phyloP scores from a whole-genome alignment of 2,329 filamentous ascomycete genomes.

The Ascochyta clinopodiicola region DNA sequence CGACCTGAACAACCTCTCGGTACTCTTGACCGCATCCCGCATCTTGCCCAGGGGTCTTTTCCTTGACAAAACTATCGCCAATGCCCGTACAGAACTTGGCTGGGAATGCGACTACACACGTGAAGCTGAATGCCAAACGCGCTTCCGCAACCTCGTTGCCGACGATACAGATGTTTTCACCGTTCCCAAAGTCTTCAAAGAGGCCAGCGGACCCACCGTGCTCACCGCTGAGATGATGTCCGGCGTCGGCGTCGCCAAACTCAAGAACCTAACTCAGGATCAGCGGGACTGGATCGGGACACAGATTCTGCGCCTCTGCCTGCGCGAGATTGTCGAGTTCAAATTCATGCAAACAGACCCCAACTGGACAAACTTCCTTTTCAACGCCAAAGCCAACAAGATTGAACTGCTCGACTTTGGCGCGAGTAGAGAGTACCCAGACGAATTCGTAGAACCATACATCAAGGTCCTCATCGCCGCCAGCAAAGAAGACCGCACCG shows the following conservation, averaged over 20 bases:
- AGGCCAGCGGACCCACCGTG: constrained; percentile 85
- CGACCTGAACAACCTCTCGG: constrained; percentile 89
- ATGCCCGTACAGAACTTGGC: constrained; percentile 86
- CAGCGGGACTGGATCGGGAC: constrained; percentile 97
- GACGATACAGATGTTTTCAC: constrained; percentile 76
- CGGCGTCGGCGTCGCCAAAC: constrained; percentile 83
- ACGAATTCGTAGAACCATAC: constrained; percentile 80
- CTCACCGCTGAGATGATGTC: constrained; percentile 93
- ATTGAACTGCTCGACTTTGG: constrained; percentile 96
- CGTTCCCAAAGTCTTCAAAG: constrained; percentile 77
- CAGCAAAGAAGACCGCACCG: constrained; percentile 69
- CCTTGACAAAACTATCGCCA: constrained; percentile 95
- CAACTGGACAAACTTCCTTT: constrained; percentile 99
- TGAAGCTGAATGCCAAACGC: constrained; percentile 80
- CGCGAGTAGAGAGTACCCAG: constrained; percentile 84
- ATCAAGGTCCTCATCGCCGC: constrained; percentile 81
- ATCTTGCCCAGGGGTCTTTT: constrained; percentile 91
- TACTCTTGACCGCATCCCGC: constrained; percentile 88
- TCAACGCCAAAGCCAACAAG: constrained; percentile 72
- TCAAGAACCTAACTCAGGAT: constrained; percentile 75
- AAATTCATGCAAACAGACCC: constrained; percentile 99
- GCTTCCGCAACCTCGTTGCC: constrained; percentile 79
- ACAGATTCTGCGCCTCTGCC: constrained; percentile 87
- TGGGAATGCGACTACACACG: constrained; percentile 98
- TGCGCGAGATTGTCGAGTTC: constrained; percentile 93